A percentile compares a stretch with the other conserved stretches of the same genome.
These are phyloP conservation scores for Drechslerella dactyloides DNA, from an alignment of 2,329 filamentous ascomycete genomes.

Conservation along the genomic window DNA sequence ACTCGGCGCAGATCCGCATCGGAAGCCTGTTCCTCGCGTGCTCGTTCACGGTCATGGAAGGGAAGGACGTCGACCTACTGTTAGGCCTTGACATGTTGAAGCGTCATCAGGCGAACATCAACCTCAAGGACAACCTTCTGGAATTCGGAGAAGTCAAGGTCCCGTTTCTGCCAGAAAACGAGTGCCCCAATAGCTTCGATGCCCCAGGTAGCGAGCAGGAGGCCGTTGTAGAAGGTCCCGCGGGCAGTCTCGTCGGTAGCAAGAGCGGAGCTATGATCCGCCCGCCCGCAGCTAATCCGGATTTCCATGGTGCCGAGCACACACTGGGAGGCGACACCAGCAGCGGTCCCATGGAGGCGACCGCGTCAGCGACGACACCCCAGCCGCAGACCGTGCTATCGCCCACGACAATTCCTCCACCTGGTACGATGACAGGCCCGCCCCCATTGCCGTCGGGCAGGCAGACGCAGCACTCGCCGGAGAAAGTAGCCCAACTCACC, in stretches of 20 bases:
- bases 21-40: conserved; percentile 85
- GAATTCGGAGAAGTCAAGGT: conserved; percentile 89
- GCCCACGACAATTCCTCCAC: conserved; percentile 34
- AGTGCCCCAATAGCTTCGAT: conserved; percentile 81
- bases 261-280: conserved; percentile 76
- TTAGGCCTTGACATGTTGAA: conserved; percentile 97
- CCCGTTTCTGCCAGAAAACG: conserved; percentile 86
- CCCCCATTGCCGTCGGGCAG: conserved; percentile 53
- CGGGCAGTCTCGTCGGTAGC: conserved; percentile 85
- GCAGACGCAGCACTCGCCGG: conserved; percentile 60
- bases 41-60: conserved; percentile 99
- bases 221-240: conserved; percentile 81
- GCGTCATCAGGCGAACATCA: conserved; percentile 90
- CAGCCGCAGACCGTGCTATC: conserved; percentile 37
- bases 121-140: conserved; percentile 81
- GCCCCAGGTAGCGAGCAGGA: conserved; percentile 77
- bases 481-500: conserved; percentile 76
- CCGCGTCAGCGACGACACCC: conserved; percentile 53
- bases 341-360: conserved; percentile 42
- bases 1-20: conserved; percentile 93
- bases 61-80: conserved; percentile 91
- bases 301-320: conserved; percentile 45
- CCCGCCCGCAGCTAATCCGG: conserved; percentile 57
- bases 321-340: conserved; percentile 46
- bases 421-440: conserved; percentile 38